Evolutionary conservation across 2,329 filamentous ascomycete genomes (phyloP).

Genomic region (Xylariaceae sp.): DNA sequence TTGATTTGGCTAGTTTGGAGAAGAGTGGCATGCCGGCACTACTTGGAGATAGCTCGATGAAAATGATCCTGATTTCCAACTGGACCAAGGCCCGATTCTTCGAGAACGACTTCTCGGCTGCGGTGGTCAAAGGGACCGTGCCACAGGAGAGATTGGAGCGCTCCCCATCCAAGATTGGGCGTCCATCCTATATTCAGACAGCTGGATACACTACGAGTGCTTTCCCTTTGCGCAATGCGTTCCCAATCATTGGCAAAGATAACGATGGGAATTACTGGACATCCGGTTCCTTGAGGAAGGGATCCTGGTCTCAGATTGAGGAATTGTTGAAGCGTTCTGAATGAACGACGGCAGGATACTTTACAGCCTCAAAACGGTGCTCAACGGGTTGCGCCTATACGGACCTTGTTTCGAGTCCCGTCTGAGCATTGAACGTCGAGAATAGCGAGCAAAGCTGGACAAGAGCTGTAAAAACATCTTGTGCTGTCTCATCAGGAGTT

Average conservation of each 20-base stretch:
- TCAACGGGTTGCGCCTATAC: too few relatives aligned
- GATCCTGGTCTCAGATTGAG: conserved; percentile 28
- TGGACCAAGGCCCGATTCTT: conserved; percentile 35
- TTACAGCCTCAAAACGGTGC: too few relatives aligned
- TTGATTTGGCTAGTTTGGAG: not conserved
- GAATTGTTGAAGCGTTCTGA: conserved; percentile 12
- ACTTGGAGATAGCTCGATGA: conserved; percentile 13
- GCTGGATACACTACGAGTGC: conserved; percentile 8
- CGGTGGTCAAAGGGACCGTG: conserved; percentile 11
- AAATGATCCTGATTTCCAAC: conserved; percentile 30
- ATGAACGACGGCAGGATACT: not conserved
- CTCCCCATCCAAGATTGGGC: conserved; percentile 12
- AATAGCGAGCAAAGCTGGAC: too few relatives aligned
- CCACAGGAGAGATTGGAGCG: not conserved
- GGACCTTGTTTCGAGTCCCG: too few relatives aligned
- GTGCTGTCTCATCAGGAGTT: too few relatives aligned
- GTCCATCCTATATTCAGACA: conserved; percentile 20
- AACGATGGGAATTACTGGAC: conserved; percentile 24
- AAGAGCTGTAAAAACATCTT: too few relatives aligned
- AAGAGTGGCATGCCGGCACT: not conserved
- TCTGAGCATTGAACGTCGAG: too few relatives aligned
- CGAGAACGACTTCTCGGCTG: conserved; percentile 34
- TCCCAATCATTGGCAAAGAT: conserved; percentile 24
- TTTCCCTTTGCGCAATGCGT: conserved; percentile 15
- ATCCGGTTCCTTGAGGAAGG: conserved; percentile 15